These are phyloP conservation scores for Pecoramyces ruminantium DNA, from an alignment of 192 early-diverging fungal species.

Conservation along the genomic window DNA sequence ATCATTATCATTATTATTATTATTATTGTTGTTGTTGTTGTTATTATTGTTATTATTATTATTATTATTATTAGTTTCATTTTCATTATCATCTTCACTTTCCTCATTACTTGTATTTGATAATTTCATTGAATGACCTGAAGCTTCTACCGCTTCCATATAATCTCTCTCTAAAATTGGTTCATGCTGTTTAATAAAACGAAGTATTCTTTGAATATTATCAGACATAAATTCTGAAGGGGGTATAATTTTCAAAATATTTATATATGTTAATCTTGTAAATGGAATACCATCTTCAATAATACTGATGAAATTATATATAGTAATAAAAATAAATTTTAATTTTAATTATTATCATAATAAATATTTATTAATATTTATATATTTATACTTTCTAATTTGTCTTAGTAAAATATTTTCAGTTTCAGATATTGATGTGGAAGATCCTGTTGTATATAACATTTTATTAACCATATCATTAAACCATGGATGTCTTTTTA, in stretches of 20 bases:
- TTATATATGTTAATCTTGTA: constrained; percentile 20
- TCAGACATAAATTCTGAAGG: constrained; percentile 28
- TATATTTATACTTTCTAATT: constrained; percentile 20
- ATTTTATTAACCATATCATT: constrained; percentile 29
- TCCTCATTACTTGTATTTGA: background rate
- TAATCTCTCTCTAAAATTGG: constrained; percentile 30
- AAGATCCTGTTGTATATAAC: constrained; percentile 11
- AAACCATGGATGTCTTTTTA: constrained; percentile 31
- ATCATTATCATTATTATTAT: background rate
- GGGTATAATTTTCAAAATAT: constrained; percentile 27
- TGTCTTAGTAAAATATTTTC: constrained; percentile 21
- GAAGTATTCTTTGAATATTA: constrained; percentile 32
- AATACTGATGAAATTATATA: background rate
- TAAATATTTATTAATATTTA: too few species aligned
- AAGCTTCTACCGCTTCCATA: constrained; percentile 23
- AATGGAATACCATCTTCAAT: constrained; percentile 23
- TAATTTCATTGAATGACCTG: background rate
- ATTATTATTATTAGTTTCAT: constrained; percentile 8
- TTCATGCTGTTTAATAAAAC: constrained; percentile 26
- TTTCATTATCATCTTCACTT: background rate
- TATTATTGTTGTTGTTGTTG: background rate
- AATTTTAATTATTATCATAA: too few species aligned
- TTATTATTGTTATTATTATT: constrained; percentile 5
- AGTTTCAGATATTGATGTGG: constrained; percentile 7
- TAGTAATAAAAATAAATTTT: background rate